A percentile compares a stretch with the other conserved stretches of the same genome.
Evolutionary conservation across 345 rosid genomes (phyloP).

Genomic region (Cardamine chenopodiifolia): DNA sequence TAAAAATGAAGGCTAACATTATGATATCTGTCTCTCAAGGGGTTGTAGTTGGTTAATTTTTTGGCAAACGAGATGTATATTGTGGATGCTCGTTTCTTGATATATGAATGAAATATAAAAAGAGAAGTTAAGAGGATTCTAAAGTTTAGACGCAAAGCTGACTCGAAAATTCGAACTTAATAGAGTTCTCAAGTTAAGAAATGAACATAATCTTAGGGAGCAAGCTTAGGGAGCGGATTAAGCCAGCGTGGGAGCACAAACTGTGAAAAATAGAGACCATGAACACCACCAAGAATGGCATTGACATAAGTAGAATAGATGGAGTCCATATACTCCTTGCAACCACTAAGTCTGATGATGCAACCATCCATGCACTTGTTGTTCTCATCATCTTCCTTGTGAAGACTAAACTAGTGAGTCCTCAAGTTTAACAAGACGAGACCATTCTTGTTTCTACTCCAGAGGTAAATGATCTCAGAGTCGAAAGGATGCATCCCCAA

Average conservation of each 20-base stretch:
- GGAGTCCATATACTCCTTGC: too few species aligned
- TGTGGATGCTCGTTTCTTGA: slow-evolving; percentile 33
- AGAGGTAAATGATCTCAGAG: not conserved
- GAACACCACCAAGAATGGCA: too few species aligned
- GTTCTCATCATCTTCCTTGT: not conserved
- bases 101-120: slow-evolving; percentile 19
- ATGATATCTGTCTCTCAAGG: not conserved
- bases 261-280: too few species aligned
- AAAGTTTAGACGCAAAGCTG: too few species aligned
- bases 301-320: too few species aligned
- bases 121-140: not conserved
- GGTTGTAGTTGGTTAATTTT: not conserved
- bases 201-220: too few species aligned
- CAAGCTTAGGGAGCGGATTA: too few species aligned
- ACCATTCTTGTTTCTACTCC: not conserved
- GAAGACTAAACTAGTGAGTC: not conserved
- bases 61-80: slow-evolving; percentile 26
- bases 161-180: too few species aligned
- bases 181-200: too few species aligned
- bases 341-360: not conserved
- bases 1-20: slow-evolving; percentile 27
- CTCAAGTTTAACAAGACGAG: not conserved
- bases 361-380: not conserved
- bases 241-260: too few species aligned
- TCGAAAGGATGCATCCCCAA: not conserved